Evolutionary conservation across 2,329 filamentous ascomycete genomes (phyloP), one percentile per base, ranked within the genome.

Genomic region (Chaetomiaceae sp.): DNA sequence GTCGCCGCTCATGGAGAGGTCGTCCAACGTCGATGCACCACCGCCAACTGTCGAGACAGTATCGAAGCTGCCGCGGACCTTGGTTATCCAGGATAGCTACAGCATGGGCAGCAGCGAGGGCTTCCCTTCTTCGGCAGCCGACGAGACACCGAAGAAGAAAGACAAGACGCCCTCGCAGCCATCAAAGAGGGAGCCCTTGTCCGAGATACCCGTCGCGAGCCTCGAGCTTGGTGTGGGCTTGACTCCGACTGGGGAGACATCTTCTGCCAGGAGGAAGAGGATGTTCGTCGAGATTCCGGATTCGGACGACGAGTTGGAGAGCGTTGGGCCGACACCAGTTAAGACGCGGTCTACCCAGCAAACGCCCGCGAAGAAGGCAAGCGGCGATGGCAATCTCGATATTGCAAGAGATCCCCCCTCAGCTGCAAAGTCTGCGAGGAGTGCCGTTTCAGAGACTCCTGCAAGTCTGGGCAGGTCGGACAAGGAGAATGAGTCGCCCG

Each of bases 21-120:
- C 67, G 1, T 66, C 66, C 1, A 71, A 70, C 9, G 59, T 66
- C 1, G 55, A 59, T 8, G 62, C 54, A 1, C 57, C 61, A 4
- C 53, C 46, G 11, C 62, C 63, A 3, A 59, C 58, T 6, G 52
- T 60, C 0, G 61, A 61, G 29, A 63, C 58, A 4, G 36, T 56
- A 9, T 50, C 57, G 6, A 69, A 67, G 39, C 54, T 58, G 11
- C 64, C 64, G 8, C 64, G 61, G 48, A 69, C 61, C 6, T 56
- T 72, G n/a, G 69, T 73, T 2, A 71, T 79, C 19, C 66, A 76
- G 47, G 75, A 79, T 53, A 76, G 75, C 8, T 77, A 70, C 59
- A 72, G 69, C 17, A 69, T 69, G 4, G 70, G 65, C 25, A 57
- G 59, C 22, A 60, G 61, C 12, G 31, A 36, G 22, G 50, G 38